Base-by-base conservation (phyloP, 176 grass and related monocot genomes). In the Zea luxurians region DNA sequence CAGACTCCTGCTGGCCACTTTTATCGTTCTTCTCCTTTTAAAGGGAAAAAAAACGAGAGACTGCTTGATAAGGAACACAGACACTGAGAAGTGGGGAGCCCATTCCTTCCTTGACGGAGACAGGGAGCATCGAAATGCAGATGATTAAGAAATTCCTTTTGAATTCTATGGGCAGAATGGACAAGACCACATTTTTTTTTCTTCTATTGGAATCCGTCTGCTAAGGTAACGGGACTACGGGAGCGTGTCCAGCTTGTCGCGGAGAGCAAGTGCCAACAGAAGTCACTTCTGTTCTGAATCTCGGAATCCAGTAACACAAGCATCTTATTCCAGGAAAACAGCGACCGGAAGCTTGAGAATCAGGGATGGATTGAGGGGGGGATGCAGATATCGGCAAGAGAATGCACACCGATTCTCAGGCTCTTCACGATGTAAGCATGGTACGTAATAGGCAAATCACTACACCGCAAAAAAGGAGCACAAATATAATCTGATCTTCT, bases 401-500 rank as follows among this genome's bases (percentile, higher is more conserved):
- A 59, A 67, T 17, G 42, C 20, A 52, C 37, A 27, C 5, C 1
- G 17, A 50, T 13, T 54, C 8, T 38, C 17, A 20, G 20, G 53
- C 2, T 57, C 53, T 18, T 8, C 20, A 37, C 36, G 54, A 3
- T 36, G 63, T 15, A 61, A 55, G 61, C 50, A 69, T 35, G 68
- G 49, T 8, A 55, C 27, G 27, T 45, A 27, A 27, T 27, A 61
- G 49, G 7, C 38, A 77, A 64, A 48, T 45, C 72, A 20, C 27
- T 72, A 15, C 67, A 50, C 59, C 37, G 42, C n/a, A 68, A 61
- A 72, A 40, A 86, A 66, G 0, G 60, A 38, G 12, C 45, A 76
- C 34, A 58, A 16, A 64, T 1, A 13, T 84, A 68, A 70, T 34
- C 21, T 80, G 9, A 43, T 61, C 18, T 53, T 37, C 10, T 70